Evolutionary conservation across 2,329 filamentous ascomycete species (phyloP), one percentile per base, ranked within the genome.

Genomic region (Beauveria varroae): DNA sequence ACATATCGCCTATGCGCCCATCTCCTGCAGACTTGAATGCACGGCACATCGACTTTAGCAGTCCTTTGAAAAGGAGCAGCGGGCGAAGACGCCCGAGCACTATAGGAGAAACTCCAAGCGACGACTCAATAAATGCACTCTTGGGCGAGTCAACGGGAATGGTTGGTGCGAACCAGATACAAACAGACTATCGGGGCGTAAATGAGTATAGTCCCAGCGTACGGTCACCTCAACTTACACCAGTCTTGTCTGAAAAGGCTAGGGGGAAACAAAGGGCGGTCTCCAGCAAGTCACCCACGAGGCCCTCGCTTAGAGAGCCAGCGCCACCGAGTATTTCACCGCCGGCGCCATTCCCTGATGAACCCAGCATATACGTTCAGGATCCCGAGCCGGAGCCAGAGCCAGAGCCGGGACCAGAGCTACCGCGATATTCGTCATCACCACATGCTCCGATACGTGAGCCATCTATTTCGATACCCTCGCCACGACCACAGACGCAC

Each of bases 21-120:
- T 72, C 74, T 1, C 66, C 64, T 40, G 64, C 64, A 61, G 73
- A 72, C 14, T 69, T 70, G 26, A 74, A 77, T 5, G 79, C 85
- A 16, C 83, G 79, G 61, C 78, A 85, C 59, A 77, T 75, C 46
- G 73, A 88, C 9, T 77, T 87, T 67, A 87, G 86, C 62, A 69
- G 70, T 34, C 64, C 67, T 5, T 22, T 46, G 3, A 20, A 10
- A n/a, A 24, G 22, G 46, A 22, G 24, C 4, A 26, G 34, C 20
- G 16, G 44, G 10, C 30, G 53, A 67, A 66, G 37, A 56, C 66
- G 40, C 3, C 46, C 55, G 5, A 57, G 55, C 22, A 28, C 9
- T 9, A 47, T 68, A 12, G 70, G 73, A 66, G 65, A 75, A 52
- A 52, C 62, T 18, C 55, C 55, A 5, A 65, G 64, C 7, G 65